Conservation (phyloP, 495 filamentous ascomycete genomes). For the Xylaria bambusicola region DNA sequence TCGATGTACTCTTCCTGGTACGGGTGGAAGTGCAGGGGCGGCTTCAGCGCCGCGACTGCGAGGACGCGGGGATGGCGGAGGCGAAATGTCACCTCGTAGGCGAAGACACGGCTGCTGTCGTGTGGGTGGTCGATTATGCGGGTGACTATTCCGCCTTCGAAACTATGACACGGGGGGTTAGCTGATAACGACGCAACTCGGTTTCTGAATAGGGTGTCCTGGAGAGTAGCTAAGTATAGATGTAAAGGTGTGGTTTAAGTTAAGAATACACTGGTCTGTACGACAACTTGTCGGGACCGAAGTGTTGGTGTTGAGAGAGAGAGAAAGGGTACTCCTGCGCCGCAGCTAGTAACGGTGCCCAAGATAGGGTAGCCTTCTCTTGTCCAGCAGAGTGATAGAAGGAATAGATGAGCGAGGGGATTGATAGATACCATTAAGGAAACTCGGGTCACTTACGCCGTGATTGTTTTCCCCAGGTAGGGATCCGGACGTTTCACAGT, state of each 20-base stretch:
- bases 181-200: neutral
- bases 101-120: slow-evolving; percentile 36
- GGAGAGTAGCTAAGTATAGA: neutral
- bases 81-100: slow-evolving; percentile 42
- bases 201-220: neutral
- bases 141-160: slow-evolving; percentile 35
- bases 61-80: slow-evolving; percentile 36
- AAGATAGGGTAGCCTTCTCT: too few species aligned
- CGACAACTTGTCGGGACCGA: too few species aligned
- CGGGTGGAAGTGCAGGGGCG: slow-evolving; percentile 51
- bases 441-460: slow-evolving; percentile 12
- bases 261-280: neutral
- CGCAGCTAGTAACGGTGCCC: neutral
- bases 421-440: too few species aligned
- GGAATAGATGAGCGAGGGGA: neutral
- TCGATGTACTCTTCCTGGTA: slow-evolving; percentile 48
- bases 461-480: slow-evolving; percentile 17
- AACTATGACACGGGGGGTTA: slow-evolving; percentile 17
- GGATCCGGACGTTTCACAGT: slow-evolving; percentile 6
- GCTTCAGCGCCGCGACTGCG: slow-evolving; percentile 36
- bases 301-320: too few species aligned
- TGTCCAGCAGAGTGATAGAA: too few species aligned
- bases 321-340: neutral
- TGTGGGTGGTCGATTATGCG: slow-evolving; percentile 28
- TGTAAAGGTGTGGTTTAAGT: neutral